Evolutionary conservation across 805 yeast species (phyloP).

Genomic region (Saccharomycopsis fibuligera): DNA sequence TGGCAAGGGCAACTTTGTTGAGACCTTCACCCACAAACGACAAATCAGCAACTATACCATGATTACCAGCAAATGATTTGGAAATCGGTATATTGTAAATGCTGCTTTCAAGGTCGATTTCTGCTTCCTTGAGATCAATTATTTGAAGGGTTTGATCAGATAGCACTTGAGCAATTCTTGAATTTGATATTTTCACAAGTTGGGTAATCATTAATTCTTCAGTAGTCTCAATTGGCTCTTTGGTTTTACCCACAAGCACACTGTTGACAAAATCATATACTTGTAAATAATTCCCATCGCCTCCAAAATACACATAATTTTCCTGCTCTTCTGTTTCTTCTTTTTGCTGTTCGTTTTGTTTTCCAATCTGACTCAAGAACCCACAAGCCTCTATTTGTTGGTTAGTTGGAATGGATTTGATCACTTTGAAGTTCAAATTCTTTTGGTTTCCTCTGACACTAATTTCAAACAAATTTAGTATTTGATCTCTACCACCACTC

Average conservation of each 20-base stretch:
- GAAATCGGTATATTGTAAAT: conserved; percentile 35
- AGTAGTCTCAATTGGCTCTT: conserved; percentile 45
- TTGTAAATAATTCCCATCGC: conserved; percentile 63
- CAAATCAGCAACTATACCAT: conserved; percentile 91
- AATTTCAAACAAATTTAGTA: conserved; percentile 54
- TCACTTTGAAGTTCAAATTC: conserved; percentile 36
- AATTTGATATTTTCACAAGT: conserved; percentile 25
- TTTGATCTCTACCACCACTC: conserved; percentile 86
- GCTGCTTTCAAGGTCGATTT: conserved; percentile 27
- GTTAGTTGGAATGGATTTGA: conserved; percentile 62
- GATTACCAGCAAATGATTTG: conserved; percentile 79
- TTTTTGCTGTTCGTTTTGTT: too few species aligned
- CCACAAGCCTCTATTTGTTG: conserved; percentile 73
- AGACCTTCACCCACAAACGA: conserved; percentile 61
- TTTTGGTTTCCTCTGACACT: conserved; percentile 30
- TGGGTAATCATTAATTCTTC: conserved; percentile 68
- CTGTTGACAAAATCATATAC: conserved; percentile 48
- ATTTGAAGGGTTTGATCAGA: conserved; percentile 81
- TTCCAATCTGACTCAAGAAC: conserved; percentile 34
- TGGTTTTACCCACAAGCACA: conserved; percentile 38
- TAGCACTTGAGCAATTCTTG: conserved; percentile 44
- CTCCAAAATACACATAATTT: conserved; percentile 48
- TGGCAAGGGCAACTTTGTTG: conserved; percentile 70
- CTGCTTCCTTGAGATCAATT: conserved; percentile 32
- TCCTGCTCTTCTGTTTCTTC: conserved; percentile 24